phyloP scores from a whole-genome alignment of 441 rosid species.

The Adansonia grandidieri region DNA sequence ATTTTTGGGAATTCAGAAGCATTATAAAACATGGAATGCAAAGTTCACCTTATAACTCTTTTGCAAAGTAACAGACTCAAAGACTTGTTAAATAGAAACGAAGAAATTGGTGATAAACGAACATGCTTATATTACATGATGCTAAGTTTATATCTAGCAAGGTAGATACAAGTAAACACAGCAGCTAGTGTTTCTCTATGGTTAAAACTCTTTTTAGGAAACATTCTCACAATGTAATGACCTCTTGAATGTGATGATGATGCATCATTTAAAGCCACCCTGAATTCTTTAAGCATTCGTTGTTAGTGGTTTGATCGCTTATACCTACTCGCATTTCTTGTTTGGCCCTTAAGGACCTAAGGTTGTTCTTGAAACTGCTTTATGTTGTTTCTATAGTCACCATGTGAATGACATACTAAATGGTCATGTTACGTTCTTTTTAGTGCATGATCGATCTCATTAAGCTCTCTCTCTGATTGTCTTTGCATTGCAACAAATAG shows the following conservation, averaged over 20 bases:
- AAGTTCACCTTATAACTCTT: not conserved
- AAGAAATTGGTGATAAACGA: not conserved
- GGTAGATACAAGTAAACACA: not conserved
- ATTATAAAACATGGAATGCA: not conserved
- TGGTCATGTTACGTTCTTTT: not conserved
- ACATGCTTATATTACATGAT: too few species aligned
- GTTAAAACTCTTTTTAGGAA: not conserved
- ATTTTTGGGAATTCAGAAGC: not conserved
- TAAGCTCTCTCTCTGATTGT: not conserved
- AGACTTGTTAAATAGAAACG: not conserved
- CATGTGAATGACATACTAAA: not conserved
- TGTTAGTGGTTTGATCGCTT: not conserved
- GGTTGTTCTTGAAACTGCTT: not conserved
- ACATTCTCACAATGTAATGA: not conserved
- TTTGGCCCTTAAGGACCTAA: not conserved
- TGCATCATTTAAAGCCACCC: not conserved
- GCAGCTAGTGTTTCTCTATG: not conserved
- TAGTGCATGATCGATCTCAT: constrained; percentile 6
- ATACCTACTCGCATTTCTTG: not conserved
- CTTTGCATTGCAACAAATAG: constrained; percentile 47
- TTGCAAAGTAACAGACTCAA: not conserved
- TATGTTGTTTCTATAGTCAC: not conserved
- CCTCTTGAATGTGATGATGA: not conserved
- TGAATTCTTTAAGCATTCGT: not conserved
- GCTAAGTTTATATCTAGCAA: too few species aligned